phyloP scores from a whole-genome alignment of 352 stramenopile genomes.

The Elongisporangium undulatum region DNA sequence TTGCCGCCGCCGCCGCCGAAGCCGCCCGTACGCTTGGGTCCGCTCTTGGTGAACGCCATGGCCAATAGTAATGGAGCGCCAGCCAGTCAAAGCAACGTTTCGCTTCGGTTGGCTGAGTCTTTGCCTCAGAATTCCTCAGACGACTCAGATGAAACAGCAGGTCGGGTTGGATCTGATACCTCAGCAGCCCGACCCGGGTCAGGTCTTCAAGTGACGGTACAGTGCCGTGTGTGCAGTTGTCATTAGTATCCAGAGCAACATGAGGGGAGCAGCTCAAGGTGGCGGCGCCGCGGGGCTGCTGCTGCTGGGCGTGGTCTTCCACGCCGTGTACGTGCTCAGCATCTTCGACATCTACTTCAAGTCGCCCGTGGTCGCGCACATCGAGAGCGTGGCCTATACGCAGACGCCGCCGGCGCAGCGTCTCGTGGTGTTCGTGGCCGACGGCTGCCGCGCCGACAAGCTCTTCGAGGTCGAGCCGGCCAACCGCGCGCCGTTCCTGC shows the following conservation, averaged over 20 bases:
- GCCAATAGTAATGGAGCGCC: neutral
- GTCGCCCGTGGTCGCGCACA: slow-evolving; percentile 67
- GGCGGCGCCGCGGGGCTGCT: slow-evolving; percentile 30
- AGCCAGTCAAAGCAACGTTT: neutral
- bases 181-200: neutral
- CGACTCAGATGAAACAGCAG: neutral
- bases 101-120: neutral
- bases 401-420: slow-evolving; percentile 43
- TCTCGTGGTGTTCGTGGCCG: slow-evolving; percentile 79
- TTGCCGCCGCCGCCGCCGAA: slow-evolving; percentile 1
- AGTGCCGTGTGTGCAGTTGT: no score
- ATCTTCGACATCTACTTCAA: slow-evolving; percentile 92
- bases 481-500: slow-evolving; percentile 59
- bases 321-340: slow-evolving; percentile 81
- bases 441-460: slow-evolving; percentile 80
- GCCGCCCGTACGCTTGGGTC: neutral
- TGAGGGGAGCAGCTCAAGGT: neutral
- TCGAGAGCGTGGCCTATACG: slow-evolving; percentile 45
- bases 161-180: neutral
- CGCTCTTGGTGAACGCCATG: neutral
- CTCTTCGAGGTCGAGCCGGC: slow-evolving; percentile 64
- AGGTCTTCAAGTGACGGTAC: neutral
- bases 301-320: slow-evolving; percentile 72
- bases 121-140: neutral
- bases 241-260: neutral